Conservation (phyloP, 1,139 yeast genomes). For the Entelexis sorbosivorans region DNA sequence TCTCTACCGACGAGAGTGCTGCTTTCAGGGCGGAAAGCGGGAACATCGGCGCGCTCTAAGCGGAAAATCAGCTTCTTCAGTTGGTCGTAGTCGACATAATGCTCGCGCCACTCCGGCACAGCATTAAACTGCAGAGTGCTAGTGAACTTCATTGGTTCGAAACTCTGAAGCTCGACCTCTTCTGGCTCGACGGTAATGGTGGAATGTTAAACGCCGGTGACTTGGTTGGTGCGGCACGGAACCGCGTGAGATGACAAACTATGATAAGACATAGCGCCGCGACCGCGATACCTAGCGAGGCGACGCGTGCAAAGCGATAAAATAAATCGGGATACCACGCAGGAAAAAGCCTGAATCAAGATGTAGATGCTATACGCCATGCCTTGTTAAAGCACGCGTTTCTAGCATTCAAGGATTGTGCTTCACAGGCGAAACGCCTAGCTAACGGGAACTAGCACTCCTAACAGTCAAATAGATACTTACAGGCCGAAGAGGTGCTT, state of each 20-base stretch:
- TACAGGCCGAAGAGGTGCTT: too few species aligned
- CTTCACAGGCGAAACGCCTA: too few species aligned
- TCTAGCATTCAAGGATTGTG: too few species aligned
- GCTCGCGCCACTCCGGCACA: constrained; percentile 70
- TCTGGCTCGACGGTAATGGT: not conserved
- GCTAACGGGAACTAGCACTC: too few species aligned
- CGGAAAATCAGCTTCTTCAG: constrained; percentile 51
- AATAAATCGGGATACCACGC: too few species aligned
- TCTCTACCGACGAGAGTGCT: constrained; percentile 35
- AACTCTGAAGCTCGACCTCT: constrained; percentile 16
- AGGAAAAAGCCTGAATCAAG: too few species aligned
- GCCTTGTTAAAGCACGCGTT: too few species aligned
- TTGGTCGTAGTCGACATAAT: constrained; percentile 53
- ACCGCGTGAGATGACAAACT: constrained; percentile 1
- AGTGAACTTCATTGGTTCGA: constrained; percentile 50
- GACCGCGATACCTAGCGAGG: too few species aligned
- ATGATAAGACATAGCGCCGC: not conserved
- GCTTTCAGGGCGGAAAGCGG: constrained; percentile 28
- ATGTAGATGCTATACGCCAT: too few species aligned
- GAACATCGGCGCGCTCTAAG: constrained; percentile 34
- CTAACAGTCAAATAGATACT: too few species aligned
- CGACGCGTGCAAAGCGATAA: too few species aligned
- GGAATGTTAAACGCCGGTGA: not conserved
- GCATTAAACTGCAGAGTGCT: constrained; percentile 67
- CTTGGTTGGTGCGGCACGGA: not conserved